phyloP scores from a whole-genome alignment of 192 early-diverging fungal species.

The Dissophora globulifera region DNA sequence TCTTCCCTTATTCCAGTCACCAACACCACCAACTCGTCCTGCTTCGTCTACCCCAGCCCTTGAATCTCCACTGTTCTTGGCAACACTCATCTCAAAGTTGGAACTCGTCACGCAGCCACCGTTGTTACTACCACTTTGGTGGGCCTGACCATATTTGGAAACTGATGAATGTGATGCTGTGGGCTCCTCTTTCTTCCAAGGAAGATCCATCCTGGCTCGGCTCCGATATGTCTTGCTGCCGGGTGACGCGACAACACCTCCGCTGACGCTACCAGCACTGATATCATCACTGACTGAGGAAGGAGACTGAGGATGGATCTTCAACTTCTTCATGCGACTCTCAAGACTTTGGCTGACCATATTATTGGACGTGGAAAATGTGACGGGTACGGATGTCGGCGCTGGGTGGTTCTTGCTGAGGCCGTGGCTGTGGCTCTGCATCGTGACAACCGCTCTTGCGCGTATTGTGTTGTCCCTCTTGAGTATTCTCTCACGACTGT shows the following conservation, averaged over 20 bases:
- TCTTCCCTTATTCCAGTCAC: background rate
- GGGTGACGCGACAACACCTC: background rate
- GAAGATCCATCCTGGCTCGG: background rate
- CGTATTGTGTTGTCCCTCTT: no score
- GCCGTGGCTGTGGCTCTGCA: no score
- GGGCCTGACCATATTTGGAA: background rate
- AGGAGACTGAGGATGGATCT: conserved; percentile 9
- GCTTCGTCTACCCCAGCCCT: background rate
- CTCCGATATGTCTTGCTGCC: background rate
- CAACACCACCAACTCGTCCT: background rate
- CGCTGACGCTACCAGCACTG: background rate
- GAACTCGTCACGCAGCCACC: background rate
- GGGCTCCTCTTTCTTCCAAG: conserved; percentile 4
- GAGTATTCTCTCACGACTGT: no score
- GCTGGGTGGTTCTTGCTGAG: background rate
- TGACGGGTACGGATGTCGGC: background rate
- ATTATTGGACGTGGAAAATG: background rate
- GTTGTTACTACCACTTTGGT: no score
- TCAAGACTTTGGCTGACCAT: conserved; percentile 3
- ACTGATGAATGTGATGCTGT: conserved; percentile 1
- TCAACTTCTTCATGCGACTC: conserved; percentile 7
- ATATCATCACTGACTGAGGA: background rate
- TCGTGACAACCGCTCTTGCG: no score
- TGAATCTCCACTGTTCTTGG: background rate
- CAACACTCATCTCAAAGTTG: background rate